These are phyloP conservation scores for Beta vulgaris DNA, from an alignment of 148 eudicot species.

Conservation along the genomic window DNA sequence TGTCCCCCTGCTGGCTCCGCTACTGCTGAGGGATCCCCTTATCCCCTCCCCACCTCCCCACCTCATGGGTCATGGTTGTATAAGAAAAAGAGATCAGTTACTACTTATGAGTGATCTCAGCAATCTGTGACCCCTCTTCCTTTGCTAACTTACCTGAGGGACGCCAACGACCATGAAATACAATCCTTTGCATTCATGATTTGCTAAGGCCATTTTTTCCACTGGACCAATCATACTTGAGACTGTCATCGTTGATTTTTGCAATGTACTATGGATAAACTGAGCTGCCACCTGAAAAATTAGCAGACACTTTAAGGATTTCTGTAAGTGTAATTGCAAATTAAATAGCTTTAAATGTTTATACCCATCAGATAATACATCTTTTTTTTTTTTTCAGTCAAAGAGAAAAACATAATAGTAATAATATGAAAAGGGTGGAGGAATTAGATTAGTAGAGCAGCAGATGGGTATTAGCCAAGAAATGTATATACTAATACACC, in stretches of 20 bases:
- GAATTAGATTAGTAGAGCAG: too few relatives aligned
- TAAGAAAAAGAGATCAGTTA: not conserved
- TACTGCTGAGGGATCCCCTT: not conserved
- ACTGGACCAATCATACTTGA: conserved; percentile 65
- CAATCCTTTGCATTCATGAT: conserved; percentile 50
- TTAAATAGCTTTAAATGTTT: not conserved
- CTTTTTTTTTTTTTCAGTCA: too few relatives aligned
- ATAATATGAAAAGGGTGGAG: too few relatives aligned
- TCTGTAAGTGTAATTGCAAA: not conserved
- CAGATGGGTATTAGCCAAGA: too few relatives aligned
- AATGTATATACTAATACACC: not conserved
- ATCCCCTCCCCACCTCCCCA: not conserved
- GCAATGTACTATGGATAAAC: conserved; percentile 45
- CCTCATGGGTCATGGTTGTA: too few relatives aligned
- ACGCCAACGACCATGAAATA: conserved; percentile 59
- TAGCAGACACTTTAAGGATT: not conserved
- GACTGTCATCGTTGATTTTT: conserved; percentile 54
- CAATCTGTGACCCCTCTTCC: not conserved
- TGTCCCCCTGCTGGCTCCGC: too few relatives aligned
- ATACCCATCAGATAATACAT: not conserved
- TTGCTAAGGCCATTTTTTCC: conserved; percentile 46
- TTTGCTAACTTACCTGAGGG: conserved; percentile 55
- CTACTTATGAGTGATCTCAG: not conserved
- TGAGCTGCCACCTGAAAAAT: conserved; percentile 44
- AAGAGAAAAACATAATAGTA: too few relatives aligned